Evolutionary conservation across 139 green algal species (phyloP), one percentile per base, ranked within the genome.

Genomic region (Ettlia oleoabundans): DNA sequence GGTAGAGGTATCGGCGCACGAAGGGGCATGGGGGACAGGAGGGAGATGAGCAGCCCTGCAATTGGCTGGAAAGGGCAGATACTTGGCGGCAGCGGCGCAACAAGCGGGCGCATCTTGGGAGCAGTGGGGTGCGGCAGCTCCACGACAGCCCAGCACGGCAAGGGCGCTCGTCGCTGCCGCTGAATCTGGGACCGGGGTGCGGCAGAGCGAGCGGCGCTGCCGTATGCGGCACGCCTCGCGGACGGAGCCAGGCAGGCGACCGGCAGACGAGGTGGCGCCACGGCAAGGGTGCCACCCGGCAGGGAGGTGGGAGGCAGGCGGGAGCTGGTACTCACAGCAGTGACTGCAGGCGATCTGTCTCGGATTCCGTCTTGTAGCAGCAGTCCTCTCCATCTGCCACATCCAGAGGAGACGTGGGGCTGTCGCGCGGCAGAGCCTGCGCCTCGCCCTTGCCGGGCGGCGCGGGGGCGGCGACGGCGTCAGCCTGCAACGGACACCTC

Each of bases 371-470:
- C 26, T 76, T 76, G 68, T 38, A 76, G 40, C 26, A 38, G 40
- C 5, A 2, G 26, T 35, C 28, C 0, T 61, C 37, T 4, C 6
- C 35, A 5, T 35, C 63, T 2, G 19, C 28, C 5, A 21, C 65
- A 26, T 70, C 64, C 64, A 70, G 33, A 32, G 64, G 64, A 7
- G 64, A 70, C 8, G 64, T 70, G 32, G 64, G 64, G 64, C 64
- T 70, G 30, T 43, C 32, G 2, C 32, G 64, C 4, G 55, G 5
- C 55, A 65, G 47, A 15, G 47, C n/a, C n/a, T n/a, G n/a, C n/a
- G n/a, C n/a, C n/a, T n/a, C n/a, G n/a, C n/a, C n/a, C n/a, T n/a
- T n/a, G n/a, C n/a, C n/a, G n/a, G n/a, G n/a, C n/a, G n/a, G n/a
- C n/a, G n/a, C n/a, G n/a, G n/a, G n/a, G n/a, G n/a, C n/a, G n/a